Evolutionary conservation across 1,284 basidiomycete genomes (phyloP).

Genomic region (Moesziomyces sp.): DNA sequence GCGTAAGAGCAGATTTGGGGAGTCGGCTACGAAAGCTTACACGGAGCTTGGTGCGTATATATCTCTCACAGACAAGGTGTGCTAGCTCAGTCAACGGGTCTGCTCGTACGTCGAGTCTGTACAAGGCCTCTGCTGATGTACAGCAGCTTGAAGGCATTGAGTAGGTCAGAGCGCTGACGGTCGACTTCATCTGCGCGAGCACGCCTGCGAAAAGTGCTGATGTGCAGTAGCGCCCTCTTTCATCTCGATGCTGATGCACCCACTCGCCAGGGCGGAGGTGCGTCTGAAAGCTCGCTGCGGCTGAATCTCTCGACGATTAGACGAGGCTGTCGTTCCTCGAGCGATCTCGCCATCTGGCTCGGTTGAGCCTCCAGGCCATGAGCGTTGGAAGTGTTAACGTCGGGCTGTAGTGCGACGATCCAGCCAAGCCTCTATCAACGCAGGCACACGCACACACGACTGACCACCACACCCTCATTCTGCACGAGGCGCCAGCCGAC

Average conservation of each 20-base stretch:
- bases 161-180: neutral
- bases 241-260: neutral
- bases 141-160: neutral
- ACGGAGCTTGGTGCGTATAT: neutral
- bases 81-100: neutral
- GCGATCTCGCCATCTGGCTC: neutral
- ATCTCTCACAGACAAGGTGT: neutral
- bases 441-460: constrained; percentile 1
- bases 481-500: constrained; percentile 9
- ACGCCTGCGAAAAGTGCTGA: no score
- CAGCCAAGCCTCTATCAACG: neutral
- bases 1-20: neutral
- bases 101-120: neutral
- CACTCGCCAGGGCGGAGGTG: neutral
- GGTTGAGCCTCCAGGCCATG: neutral
- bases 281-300: neutral
- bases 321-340: neutral
- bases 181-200: neutral
- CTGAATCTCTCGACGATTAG: neutral
- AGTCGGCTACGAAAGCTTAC: neutral
- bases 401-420: constrained; percentile 4
- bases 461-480: constrained; percentile 8
- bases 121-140: neutral
- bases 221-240: neutral
- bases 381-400: neutral